Conservation (phyloP, 768 basidiomycete species). For the Termitomyces sp. region DNA sequence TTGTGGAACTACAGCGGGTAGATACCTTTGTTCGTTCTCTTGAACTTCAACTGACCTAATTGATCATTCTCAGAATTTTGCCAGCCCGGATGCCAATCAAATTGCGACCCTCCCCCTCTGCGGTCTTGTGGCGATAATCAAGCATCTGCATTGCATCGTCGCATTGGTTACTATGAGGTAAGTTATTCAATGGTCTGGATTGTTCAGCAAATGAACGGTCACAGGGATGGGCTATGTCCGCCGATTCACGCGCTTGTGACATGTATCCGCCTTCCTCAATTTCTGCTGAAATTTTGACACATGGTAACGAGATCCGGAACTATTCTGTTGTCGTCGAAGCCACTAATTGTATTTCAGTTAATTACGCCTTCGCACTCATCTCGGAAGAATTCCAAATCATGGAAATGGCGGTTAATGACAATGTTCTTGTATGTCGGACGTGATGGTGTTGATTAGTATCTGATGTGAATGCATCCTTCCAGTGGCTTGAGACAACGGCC, state of each 20-base stretch:
- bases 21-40: neutral
- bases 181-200: neutral
- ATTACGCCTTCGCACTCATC: neutral
- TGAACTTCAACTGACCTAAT: neutral
- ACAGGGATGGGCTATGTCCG: neutral
- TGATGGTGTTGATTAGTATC: neutral
- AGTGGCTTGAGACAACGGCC: neutral
- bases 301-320: neutral
- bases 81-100: neutral
- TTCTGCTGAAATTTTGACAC: neutral
- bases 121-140: neutral
- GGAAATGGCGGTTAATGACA: neutral
- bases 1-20: neutral
- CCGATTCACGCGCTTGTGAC: neutral
- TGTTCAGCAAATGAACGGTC: neutral
- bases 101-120: neutral
- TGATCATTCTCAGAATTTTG: neutral
- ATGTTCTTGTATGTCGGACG: neutral
- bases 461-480: neutral
- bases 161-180: conserved; percentile 1
- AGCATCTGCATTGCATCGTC: neutral
- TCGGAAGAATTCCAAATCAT: neutral
- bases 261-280: neutral
- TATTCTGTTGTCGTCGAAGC: neutral
- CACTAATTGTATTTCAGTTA: neutral